Percentiles rank a stretch among this genome's conserved stretches.
phyloP scores from a whole-genome alignment of 768 basidiomycete species.

The Gelatoporia subvermispora region DNA sequence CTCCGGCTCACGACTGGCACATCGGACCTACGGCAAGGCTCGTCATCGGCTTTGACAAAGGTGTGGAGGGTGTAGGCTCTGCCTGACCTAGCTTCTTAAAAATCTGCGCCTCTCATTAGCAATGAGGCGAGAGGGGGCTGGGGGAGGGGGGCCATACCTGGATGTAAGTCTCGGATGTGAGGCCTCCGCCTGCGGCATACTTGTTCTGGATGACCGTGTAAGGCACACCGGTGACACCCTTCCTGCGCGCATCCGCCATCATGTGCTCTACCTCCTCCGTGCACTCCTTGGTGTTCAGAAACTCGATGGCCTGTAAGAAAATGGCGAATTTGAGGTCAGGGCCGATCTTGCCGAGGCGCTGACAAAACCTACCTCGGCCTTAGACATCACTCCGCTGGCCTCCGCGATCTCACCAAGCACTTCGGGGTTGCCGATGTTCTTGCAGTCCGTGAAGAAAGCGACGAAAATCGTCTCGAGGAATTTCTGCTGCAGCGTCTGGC shows the following conservation, averaged over 20 bases:
- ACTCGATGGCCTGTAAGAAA: constrained; percentile 47
- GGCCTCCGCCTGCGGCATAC: constrained; percentile 74
- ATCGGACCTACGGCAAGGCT: no score
- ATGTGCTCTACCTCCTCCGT: constrained; percentile 59
- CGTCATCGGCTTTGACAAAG: no score
- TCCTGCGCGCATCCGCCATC: constrained; percentile 54
- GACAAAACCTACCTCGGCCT: constrained; percentile 45
- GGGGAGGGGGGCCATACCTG: constrained; percentile 39
- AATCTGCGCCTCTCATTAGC: constrained; percentile 24
- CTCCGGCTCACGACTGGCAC: no score
- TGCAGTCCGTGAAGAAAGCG: constrained; percentile 58
- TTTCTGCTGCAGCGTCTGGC: constrained; percentile 53
- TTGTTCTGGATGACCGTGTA: constrained; percentile 75
- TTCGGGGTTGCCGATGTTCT: constrained; percentile 56
- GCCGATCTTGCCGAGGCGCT: constrained; percentile 2
- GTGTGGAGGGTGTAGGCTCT: background rate
- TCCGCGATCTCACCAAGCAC: constrained; percentile 59
- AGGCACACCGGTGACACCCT: constrained; percentile 76
- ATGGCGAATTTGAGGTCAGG: background rate
- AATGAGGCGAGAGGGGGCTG: background rate
- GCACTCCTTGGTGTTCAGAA: constrained; percentile 62
- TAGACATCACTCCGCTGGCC: constrained; percentile 49
- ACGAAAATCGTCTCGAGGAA: constrained; percentile 57
- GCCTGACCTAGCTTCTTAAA: constrained; percentile 45
- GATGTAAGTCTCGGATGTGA: constrained; percentile 64